A percentile compares a stretch with the other conserved stretches of the same genome.
These are phyloP conservation scores for Draba incana DNA, from an alignment of 345 rosid genomes.

Conservation along the genomic window DNA sequence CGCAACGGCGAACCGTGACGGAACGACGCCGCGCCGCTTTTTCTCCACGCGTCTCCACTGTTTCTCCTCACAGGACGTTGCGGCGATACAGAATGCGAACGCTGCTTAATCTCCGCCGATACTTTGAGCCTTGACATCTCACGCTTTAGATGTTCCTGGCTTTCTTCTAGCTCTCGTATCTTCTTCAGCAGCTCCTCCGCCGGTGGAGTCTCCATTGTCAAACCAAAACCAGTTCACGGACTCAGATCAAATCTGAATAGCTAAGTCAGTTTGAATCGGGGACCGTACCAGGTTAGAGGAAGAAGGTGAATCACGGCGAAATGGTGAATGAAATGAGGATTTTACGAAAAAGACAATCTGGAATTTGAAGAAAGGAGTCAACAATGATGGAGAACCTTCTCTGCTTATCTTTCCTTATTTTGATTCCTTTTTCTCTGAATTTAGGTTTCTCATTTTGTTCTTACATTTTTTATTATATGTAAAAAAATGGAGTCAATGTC, in stretches of 20 bases:
- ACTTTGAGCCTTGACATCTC: conserved; percentile 76
- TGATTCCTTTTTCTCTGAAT: conserved; percentile 26
- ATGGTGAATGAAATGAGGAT: conserved; percentile 1
- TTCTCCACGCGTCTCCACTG: conserved; percentile 48
- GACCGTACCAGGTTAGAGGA: neutral
- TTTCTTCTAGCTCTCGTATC: conserved; percentile 85
- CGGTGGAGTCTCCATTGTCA: conserved; percentile 65
- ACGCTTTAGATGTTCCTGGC: conserved; percentile 72
- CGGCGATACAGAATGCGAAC: conserved; percentile 80
- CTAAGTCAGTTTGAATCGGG: conserved; percentile 11
- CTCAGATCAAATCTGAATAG: conserved; percentile 38
- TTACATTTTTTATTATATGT: neutral
- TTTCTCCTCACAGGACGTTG: conserved; percentile 42
- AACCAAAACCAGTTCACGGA: neutral
- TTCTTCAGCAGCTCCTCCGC: conserved; percentile 83
- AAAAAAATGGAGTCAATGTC: too few species aligned
- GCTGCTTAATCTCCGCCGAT: conserved; percentile 50
- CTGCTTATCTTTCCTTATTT: conserved; percentile 35
- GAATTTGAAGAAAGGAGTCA: conserved; percentile 26
- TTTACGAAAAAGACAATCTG: conserved; percentile 2
- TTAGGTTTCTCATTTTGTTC: conserved; percentile 33
- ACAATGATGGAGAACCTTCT: conserved; percentile 36
- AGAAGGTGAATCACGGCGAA: conserved; percentile 16
- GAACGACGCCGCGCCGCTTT: conserved; percentile 64
- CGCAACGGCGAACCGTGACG: conserved; percentile 88